Evolutionary conservation across 1,284 basidiomycete species (phyloP).

Genomic region (Tetrapyrgos nigripes): DNA sequence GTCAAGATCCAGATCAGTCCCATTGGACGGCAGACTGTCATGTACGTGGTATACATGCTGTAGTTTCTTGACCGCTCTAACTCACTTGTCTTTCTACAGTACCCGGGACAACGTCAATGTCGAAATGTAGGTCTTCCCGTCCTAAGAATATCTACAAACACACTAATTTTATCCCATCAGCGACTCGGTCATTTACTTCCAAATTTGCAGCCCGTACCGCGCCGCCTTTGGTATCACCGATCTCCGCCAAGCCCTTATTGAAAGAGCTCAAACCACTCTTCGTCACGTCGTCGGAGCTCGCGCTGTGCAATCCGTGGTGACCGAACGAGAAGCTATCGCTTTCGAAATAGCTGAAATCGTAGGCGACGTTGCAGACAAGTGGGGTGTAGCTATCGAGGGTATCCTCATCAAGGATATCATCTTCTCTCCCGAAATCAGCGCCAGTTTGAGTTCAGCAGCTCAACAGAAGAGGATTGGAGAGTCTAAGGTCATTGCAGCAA

Average conservation of each 20-base stretch:
- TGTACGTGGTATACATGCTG: slow-evolving; percentile 42
- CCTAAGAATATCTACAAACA: slow-evolving; percentile 7
- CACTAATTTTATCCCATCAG: slow-evolving; percentile 42
- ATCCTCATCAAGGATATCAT: slow-evolving; percentile 96
- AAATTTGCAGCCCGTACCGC: slow-evolving; percentile 86
- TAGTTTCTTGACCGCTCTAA: slow-evolving; percentile 7
- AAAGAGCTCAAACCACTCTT: slow-evolving; percentile 95
- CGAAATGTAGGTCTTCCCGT: slow-evolving; percentile 63
- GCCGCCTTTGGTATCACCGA: slow-evolving; percentile 94
- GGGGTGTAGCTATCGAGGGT: slow-evolving; percentile 95
- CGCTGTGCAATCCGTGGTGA: slow-evolving; percentile 82
- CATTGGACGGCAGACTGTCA: slow-evolving; percentile 87
- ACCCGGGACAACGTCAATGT: slow-evolving; percentile 91
- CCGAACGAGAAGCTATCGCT: slow-evolving; percentile 96
- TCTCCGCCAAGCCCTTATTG: slow-evolving; percentile 86
- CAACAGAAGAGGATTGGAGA: slow-evolving; percentile 96
- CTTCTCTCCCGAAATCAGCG: slow-evolving; percentile 91
- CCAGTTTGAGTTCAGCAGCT: slow-evolving; percentile 91
- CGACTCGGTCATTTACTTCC: slow-evolving; percentile 92
- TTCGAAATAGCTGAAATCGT: slow-evolving; percentile 97
- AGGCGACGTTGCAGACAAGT: slow-evolving; percentile 84
- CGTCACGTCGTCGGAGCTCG: slow-evolving; percentile 95
- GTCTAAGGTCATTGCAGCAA: slow-evolving; percentile 94
- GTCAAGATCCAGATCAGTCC: slow-evolving; percentile 94
- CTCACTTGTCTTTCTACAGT: slow-evolving; percentile 32